Conservation (phyloP, 768 basidiomycete genomes). For the Calvatia gigantea region DNA sequence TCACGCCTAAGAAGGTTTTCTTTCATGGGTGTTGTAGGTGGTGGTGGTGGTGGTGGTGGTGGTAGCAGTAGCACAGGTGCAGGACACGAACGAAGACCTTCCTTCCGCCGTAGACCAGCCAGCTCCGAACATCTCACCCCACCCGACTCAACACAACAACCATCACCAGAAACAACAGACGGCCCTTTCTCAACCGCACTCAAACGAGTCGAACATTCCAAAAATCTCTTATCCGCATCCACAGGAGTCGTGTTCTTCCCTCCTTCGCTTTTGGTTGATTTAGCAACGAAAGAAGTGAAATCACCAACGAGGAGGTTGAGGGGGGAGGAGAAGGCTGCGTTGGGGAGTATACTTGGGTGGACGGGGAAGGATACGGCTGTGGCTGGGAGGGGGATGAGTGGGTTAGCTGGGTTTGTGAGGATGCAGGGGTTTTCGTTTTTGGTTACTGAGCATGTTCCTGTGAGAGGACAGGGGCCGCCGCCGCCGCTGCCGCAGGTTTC, state of each 20-base stretch:
- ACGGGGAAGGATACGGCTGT: constrained; percentile 39
- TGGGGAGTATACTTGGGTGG: constrained; percentile 61
- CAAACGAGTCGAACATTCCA: constrained; percentile 34
- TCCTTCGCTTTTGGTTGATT: constrained; percentile 44
- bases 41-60: background rate
- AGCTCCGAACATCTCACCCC: constrained; percentile 11
- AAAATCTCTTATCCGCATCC: constrained; percentile 49
- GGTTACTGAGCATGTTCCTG: constrained; percentile 38
- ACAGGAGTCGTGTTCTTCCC: constrained; percentile 43
- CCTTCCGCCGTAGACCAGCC: background rate
- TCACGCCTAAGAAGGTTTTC: constrained; percentile 2
- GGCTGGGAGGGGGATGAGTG: constrained; percentile 42
- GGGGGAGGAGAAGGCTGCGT: constrained; percentile 55
- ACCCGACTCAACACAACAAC: background rate
- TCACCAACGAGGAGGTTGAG: constrained; percentile 36
- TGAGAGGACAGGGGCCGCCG: too few relatives aligned
- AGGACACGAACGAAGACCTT: background rate
- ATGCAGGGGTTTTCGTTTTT: constrained; percentile 57
- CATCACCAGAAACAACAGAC: constrained; percentile 12
- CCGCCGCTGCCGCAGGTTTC: too few relatives aligned
- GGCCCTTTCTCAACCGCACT: constrained; percentile 38
- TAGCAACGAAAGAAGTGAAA: constrained; percentile 48
- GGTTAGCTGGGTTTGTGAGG: constrained; percentile 48
- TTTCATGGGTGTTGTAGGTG: background rate
- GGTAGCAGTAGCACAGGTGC: background rate